These are phyloP conservation scores for Aspergillus latus DNA, from an alignment of 2,329 filamentous ascomycete species.

Conservation along the genomic window DNA sequence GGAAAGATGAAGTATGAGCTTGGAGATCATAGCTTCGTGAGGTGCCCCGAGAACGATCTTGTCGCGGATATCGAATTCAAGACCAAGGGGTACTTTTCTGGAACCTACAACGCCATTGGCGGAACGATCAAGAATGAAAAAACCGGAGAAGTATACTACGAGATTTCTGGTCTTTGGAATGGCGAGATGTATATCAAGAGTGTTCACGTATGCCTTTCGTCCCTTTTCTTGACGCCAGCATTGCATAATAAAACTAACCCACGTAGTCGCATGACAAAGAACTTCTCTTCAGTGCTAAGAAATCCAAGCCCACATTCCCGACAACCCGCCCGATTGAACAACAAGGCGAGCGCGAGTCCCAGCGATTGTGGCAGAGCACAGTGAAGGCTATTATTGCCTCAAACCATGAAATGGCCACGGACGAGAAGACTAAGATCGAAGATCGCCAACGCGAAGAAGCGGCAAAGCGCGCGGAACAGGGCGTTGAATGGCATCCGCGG, in stretches of 20 bases:
- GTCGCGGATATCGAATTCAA: conserved; percentile 96
- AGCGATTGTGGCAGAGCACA: conserved; percentile 80
- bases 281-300: conserved; percentile 81
- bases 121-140: conserved; percentile 85
- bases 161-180: conserved; percentile 90
- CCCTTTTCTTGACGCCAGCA: background rate
- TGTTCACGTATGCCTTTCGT: conserved; percentile 52
- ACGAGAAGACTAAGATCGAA: conserved; percentile 95
- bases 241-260: conserved; percentile 12
- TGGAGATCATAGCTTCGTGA: conserved; percentile 90
- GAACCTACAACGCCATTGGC: conserved; percentile 93
- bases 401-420: conserved; percentile 86
- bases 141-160: conserved; percentile 83
- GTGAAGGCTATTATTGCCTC: conserved; percentile 76
- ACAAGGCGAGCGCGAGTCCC: conserved; percentile 87
- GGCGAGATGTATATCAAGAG: conserved; percentile 93
- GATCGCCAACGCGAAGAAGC: conserved; percentile 89
- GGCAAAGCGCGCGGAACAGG: conserved; percentile 72
- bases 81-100: conserved; percentile 94
- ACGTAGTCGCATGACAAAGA: conserved; percentile 81
- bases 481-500: conserved; percentile 81
- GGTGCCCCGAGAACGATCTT: conserved; percentile 83
- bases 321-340: conserved; percentile 74
- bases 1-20: conserved; percentile 99
- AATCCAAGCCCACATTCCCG: conserved; percentile 73